Evolutionary conservation across 805 yeast genomes (phyloP).

Genomic region (Candida dajiaensis): DNA sequence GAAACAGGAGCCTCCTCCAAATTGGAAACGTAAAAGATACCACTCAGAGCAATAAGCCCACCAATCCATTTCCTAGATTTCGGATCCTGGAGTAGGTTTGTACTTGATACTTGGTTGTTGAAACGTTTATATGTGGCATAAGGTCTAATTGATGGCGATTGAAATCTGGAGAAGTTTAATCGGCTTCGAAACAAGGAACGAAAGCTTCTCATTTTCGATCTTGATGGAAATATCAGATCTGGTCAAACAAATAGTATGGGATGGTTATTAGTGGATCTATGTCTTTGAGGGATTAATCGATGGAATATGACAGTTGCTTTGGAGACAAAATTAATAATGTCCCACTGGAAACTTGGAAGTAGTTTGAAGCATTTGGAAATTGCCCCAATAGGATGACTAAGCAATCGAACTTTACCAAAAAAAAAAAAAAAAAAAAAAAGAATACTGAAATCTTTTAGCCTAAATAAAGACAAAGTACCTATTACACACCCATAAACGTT

Average conservation of each 20-base stretch:
- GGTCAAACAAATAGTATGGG: no score
- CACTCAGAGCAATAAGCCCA: constrained; percentile 28
- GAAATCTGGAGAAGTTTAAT: background rate
- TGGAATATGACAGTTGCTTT: no score
- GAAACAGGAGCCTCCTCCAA: constrained; percentile 81
- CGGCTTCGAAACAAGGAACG: background rate
- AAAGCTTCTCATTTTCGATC: background rate
- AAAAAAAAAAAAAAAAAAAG: no score
- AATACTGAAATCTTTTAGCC: background rate
- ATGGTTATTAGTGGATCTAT: no score
- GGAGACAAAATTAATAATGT: no score
- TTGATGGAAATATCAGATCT: no score
- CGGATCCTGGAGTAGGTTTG: constrained; percentile 21
- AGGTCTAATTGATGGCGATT: background rate
- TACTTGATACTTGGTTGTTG: constrained; percentile 15
- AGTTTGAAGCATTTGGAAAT: no score
- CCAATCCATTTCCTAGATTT: constrained; percentile 25
- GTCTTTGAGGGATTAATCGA: no score
- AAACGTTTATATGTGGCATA: constrained; percentile 37
- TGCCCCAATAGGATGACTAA: background rate
- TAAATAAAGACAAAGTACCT: background rate
- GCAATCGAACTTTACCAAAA: no score
- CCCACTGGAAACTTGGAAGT: no score
- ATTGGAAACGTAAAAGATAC: constrained; percentile 41
- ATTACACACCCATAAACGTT: no score